A percentile compares a stretch with the other conserved stretches of the same genome.
These are phyloP conservation scores for Boehmeria nivea DNA, from an alignment of 306 rosid genomes.

Conservation along the genomic window DNA sequence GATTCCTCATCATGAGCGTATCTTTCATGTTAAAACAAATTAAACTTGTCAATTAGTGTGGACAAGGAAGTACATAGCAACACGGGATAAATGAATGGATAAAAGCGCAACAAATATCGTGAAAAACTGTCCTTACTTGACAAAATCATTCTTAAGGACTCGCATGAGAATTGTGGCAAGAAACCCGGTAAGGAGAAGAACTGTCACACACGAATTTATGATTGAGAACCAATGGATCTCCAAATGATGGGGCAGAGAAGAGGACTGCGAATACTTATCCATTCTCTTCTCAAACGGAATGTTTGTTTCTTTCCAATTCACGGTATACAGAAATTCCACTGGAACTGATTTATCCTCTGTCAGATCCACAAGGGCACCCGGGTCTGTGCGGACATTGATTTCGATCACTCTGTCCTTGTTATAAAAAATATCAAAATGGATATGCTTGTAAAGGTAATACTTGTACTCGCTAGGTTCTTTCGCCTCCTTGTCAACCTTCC, in stretches of 20 bases:
- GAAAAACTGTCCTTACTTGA: conserved; percentile 50
- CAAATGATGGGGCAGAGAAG: conserved; percentile 72
- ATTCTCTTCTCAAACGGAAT: conserved; percentile 76
- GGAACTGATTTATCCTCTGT: conserved; percentile 60
- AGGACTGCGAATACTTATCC: conserved; percentile 70
- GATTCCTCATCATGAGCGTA: conserved; percentile 53
- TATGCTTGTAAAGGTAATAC: conserved; percentile 66
- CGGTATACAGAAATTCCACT: conserved; percentile 61
- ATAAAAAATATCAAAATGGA: conserved; percentile 60
- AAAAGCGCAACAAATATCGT: background rate
- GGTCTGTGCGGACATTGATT: conserved; percentile 56
- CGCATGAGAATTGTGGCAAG: conserved; percentile 79
- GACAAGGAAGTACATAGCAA: background rate
- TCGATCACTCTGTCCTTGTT: conserved; percentile 82
- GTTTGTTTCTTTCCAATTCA: conserved; percentile 71
- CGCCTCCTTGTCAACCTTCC: conserved; percentile 63
- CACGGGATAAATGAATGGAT: conserved; percentile 12
- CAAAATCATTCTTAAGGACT: conserved; percentile 88
- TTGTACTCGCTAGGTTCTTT: conserved; percentile 70
- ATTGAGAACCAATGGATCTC: conserved; percentile 95
- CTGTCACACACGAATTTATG: conserved; percentile 79
- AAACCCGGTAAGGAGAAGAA: conserved; percentile 80
- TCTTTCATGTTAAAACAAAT: conserved; percentile 21
- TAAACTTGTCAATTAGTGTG: background rate
- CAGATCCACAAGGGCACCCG: conserved; percentile 54